A percentile compares a stretch with the other conserved stretches of the same genome.
phyloP scores from a whole-genome alignment of 257 asterid species.

The Penstemon eatonii region DNA sequence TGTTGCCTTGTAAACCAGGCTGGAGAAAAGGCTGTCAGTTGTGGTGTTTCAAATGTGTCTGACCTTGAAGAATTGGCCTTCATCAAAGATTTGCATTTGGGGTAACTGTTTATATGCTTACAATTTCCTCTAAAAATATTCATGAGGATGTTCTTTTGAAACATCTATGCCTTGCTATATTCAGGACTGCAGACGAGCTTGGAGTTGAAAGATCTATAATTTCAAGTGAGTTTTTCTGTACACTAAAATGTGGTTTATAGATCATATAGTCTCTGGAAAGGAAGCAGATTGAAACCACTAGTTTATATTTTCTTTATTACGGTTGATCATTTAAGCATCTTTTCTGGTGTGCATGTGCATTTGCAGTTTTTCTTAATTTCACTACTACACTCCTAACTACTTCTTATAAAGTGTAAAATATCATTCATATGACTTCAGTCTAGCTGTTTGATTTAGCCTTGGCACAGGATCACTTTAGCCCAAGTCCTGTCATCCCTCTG shows the following conservation, averaged over 20 bases:
- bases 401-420: background rate
- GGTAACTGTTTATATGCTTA: constrained; percentile 36
- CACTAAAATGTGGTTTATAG: constrained; percentile 9
- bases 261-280: constrained; percentile 6
- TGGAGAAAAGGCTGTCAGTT: constrained; percentile 81
- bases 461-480: background rate
- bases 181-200: constrained; percentile 74
- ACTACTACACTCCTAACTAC: background rate
- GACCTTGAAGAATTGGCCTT: constrained; percentile 63
- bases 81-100: constrained; percentile 65
- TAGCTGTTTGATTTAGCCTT: constrained; percentile 18
- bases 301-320: background rate
- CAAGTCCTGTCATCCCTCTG: background rate
- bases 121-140: background rate
- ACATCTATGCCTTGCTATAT: constrained; percentile 24
- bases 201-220: constrained; percentile 62
- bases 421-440: constrained; percentile 5
- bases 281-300: constrained; percentile 13
- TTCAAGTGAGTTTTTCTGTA: constrained; percentile 51
- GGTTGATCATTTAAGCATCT: background rate
- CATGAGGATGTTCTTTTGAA: constrained; percentile 13
- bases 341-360: constrained; percentile 12
- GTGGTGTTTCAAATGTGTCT: constrained; percentile 75
- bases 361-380: background rate
- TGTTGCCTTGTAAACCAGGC: constrained; percentile 48